Conservation (phyloP, 2,329 filamentous ascomycete species). For the Penicillium freii region DNA sequence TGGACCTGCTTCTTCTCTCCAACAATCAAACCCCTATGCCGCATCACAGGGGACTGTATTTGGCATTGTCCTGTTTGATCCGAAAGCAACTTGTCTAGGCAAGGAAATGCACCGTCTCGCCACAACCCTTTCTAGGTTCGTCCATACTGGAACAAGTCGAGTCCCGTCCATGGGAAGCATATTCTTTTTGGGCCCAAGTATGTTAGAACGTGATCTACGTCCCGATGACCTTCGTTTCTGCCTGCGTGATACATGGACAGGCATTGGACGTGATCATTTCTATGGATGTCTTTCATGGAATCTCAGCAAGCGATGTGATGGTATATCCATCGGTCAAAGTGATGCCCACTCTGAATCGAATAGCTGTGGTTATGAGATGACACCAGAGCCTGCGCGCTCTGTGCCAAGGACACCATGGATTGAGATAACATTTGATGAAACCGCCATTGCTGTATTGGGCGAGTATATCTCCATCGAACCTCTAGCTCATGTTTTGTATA, state of each 20-base stretch:
- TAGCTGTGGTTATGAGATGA: not conserved
- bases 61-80: slow-evolving; percentile 33
- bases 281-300: slow-evolving; percentile 33
- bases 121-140: slow-evolving; percentile 13
- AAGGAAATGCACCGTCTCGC: slow-evolving; percentile 26
- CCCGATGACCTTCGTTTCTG: slow-evolving; percentile 24
- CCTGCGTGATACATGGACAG: slow-evolving; percentile 29
- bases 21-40: slow-evolving; percentile 24
- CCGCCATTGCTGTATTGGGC: slow-evolving; percentile 21
- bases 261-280: slow-evolving; percentile 30
- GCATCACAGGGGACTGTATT: slow-evolving; percentile 14
- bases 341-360: not conserved
- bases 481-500: not conserved
- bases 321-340: not conserved
- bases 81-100: slow-evolving; percentile 17
- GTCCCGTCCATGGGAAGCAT: slow-evolving; percentile 28
- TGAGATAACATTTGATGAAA: slow-evolving; percentile 29
- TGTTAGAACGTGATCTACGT: slow-evolving; percentile 18
- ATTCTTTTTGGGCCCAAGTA: slow-evolving; percentile 33
- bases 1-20: slow-evolving; percentile 8
- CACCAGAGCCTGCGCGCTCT: not conserved
- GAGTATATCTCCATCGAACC: slow-evolving; percentile 15
- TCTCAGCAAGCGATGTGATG: not conserved
- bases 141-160: slow-evolving; percentile 1
- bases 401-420: slow-evolving; percentile 14